Evolutionary conservation across 2,329 filamentous ascomycete genomes (phyloP).

Genomic region (Lomentospora prolificans): DNA sequence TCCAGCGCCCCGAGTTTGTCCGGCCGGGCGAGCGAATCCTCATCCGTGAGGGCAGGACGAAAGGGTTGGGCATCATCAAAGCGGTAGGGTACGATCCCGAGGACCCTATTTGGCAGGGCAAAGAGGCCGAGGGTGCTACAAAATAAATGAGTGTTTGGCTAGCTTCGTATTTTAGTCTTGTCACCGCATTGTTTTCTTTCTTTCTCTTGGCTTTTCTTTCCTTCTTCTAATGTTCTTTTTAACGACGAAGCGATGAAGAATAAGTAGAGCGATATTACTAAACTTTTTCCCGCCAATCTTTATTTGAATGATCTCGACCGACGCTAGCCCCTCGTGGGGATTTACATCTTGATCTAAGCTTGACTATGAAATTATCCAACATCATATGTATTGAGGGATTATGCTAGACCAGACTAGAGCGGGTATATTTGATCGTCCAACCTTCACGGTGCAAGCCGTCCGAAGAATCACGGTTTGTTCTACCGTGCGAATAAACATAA

Average conservation of each 20-base stretch:
- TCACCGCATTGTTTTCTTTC: not conserved
- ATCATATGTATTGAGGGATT: no score
- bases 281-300: not conserved
- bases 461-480: no score
- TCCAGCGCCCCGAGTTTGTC: slow-evolving; percentile 88
- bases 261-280: not conserved
- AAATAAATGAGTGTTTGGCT: not conserved
- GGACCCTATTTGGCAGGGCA: slow-evolving; percentile 4
- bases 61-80: slow-evolving; percentile 92
- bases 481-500: no score
- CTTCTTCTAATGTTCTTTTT: not conserved
- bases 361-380: no score
- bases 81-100: slow-evolving; percentile 71
- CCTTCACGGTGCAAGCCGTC: no score
- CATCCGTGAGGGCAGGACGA: slow-evolving; percentile 90
- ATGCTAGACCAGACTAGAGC: no score
- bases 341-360: no score
- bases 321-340: no score
- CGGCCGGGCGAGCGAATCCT: slow-evolving; percentile 79
- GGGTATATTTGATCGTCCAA: no score
- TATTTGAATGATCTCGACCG: not conserved
- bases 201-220: not conserved
- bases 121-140: not conserved
- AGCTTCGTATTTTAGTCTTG: not conserved
- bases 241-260: no score